Percentiles rank a stretch among this genome's conserved stretches.
Evolutionary conservation across 129 eudicot genomes (phyloP).

Genomic region (Pulicaria dysenterica): DNA sequence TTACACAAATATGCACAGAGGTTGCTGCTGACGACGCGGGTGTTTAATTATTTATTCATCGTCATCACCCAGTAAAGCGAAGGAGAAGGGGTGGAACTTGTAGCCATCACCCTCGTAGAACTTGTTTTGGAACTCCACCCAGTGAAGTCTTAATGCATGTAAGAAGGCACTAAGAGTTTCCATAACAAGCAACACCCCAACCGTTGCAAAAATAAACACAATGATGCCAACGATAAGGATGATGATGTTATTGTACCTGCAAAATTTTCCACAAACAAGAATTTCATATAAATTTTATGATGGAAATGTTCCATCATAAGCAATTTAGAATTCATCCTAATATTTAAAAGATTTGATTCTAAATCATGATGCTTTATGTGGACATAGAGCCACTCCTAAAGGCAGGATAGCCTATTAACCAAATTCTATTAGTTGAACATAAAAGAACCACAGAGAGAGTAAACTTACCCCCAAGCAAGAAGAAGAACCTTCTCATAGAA

Average conservation of each 20-base stretch:
- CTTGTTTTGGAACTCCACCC: conserved; percentile 91
- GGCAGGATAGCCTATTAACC: not conserved
- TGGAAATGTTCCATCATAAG: no score
- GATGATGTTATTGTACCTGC: conserved; percentile 65
- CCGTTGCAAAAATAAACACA: conserved; percentile 67
- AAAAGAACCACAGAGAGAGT: not conserved
- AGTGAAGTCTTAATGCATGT: conserved; percentile 84
- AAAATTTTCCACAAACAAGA: not conserved
- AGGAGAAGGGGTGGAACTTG: conserved; percentile 76
- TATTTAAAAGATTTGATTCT: not conserved
- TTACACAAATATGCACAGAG: conserved; percentile 23
- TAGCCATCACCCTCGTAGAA: conserved; percentile 93
- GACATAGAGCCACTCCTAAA: not conserved
- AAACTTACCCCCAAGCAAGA: conserved; percentile 92
- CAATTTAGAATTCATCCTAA: not conserved
- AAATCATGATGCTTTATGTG: no score
- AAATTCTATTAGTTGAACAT: not conserved
- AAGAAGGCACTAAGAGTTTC: conserved; percentile 88
- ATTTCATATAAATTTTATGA: no score
- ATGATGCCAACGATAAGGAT: conserved; percentile 54
- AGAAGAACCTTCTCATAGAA: conserved; percentile 92
- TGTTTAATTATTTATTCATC: conserved; percentile 46
- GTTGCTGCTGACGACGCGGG: conserved; percentile 1
- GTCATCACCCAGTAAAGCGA: conserved; percentile 50
- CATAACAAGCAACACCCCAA: conserved; percentile 83